These are phyloP conservation scores for Vitis labrusca DNA, from an alignment of 164 flowering plant species.

Conservation along the genomic window DNA sequence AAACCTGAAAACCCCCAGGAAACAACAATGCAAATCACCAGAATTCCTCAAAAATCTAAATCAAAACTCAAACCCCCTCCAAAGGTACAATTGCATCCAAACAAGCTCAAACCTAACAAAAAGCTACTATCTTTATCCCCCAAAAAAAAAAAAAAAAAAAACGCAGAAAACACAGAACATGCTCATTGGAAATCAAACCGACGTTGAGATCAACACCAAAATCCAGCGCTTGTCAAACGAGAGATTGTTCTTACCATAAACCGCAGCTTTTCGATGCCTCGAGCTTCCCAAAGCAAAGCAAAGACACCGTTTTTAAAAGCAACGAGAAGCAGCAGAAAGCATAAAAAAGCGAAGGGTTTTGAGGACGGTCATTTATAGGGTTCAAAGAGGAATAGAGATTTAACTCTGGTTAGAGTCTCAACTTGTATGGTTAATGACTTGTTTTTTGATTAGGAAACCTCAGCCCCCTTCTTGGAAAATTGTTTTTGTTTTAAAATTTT, in stretches of 20 bases:
- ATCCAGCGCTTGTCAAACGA: background rate
- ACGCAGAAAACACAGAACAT: no score
- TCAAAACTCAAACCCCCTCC: no score
- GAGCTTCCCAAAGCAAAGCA: background rate
- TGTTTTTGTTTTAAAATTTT: background rate
- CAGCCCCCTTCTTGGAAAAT: background rate
- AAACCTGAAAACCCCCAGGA: no score
- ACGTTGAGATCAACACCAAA: background rate
- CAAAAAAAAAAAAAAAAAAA: no score
- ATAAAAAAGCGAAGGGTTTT: slow-evolving; percentile 3
- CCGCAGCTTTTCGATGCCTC: background rate
- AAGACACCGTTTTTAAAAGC: no score
- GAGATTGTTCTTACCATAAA: background rate
- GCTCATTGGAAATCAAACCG: background rate
- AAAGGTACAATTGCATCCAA: no score
- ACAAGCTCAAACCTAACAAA: background rate
- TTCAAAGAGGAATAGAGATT: background rate
- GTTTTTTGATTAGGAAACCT: background rate
- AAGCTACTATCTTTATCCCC: no score
- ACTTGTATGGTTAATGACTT: background rate
- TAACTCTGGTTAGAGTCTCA: background rate
- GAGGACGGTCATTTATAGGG: background rate
- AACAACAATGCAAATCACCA: no score
- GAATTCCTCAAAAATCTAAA: no score
- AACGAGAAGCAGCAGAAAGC: background rate